Percentiles rank a stretch among this genome's conserved stretches.
phyloP scores from a whole-genome alignment of 257 asterid species.

The Nyctanthes arbortristis region DNA sequence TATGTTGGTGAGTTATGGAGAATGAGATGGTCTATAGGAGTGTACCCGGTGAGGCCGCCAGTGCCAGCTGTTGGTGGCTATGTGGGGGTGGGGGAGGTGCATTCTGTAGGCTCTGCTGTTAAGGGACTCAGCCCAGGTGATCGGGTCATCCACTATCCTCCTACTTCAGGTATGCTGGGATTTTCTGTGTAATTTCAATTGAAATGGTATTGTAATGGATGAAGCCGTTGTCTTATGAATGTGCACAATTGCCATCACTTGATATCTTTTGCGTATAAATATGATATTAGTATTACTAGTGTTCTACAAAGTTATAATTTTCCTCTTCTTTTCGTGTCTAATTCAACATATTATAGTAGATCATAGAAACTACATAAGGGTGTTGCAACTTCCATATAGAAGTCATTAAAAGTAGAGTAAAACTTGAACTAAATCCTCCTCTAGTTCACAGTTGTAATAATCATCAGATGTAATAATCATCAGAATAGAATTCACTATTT shows the following conservation, averaged over 20 bases:
- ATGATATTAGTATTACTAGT: background rate
- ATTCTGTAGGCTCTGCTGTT: slow-evolving; percentile 76
- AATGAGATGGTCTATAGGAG: slow-evolving; percentile 46
- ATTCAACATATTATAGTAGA: too few relatives aligned
- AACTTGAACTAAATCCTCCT: too few relatives aligned
- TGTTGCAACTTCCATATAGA: too few relatives aligned
- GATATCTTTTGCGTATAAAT: too few relatives aligned
- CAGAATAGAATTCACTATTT: too few relatives aligned
- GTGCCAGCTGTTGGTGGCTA: slow-evolving; percentile 96
- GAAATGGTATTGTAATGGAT: too few relatives aligned
- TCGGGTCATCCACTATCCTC: slow-evolving; percentile 96
- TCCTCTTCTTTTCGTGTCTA: background rate
- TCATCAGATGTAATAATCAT: too few relatives aligned
- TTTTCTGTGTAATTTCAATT: slow-evolving; percentile 7
- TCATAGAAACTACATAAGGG: too few relatives aligned
- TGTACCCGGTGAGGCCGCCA: slow-evolving; percentile 91
- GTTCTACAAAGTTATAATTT: background rate
- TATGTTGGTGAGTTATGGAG: slow-evolving; percentile 7
- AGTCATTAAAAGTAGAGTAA: too few relatives aligned
- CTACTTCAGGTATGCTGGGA: slow-evolving; percentile 62
- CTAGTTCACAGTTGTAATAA: too few relatives aligned
- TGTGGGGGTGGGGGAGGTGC: slow-evolving; percentile 96
- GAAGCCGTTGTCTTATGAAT: too few relatives aligned
- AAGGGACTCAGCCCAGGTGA: slow-evolving; percentile 67
- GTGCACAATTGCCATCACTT: too few relatives aligned